Percentiles rank a stretch among this genome's conserved stretches.
These are phyloP conservation scores for Perkinsus olseni DNA, from an alignment of 169 alveolate species.

Conservation along the genomic window DNA sequence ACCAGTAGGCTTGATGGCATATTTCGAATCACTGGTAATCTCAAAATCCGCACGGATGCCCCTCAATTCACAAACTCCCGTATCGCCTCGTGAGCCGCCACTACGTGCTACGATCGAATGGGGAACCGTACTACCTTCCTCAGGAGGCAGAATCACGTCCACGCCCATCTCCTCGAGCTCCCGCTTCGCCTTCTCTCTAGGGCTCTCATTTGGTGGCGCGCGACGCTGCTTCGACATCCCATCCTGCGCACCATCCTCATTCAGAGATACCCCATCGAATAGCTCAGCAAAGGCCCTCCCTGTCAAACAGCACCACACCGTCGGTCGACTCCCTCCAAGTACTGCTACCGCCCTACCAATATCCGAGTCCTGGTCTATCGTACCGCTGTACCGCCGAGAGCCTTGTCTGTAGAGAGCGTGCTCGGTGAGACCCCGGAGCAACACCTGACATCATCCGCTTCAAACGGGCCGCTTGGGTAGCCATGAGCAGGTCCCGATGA, in stretches of 20 bases:
- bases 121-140: background rate
- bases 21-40: too few relatives aligned
- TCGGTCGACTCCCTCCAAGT: background rate
- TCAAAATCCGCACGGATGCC: too few relatives aligned
- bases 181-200: background rate
- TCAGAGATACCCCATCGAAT: background rate
- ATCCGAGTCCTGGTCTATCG: background rate
- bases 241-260: background rate
- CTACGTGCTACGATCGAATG: background rate
- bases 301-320: background rate
- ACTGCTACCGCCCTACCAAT: background rate
- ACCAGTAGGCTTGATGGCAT: too few relatives aligned
- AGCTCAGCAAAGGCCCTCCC: constrained; percentile 1
- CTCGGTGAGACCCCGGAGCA: background rate
- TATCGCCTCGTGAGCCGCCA: too few relatives aligned
- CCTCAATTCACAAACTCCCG: too few relatives aligned
- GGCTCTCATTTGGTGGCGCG: background rate
- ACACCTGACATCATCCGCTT: background rate
- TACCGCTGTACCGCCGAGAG: background rate
- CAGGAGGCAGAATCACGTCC: background rate
- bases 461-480: too few relatives aligned
- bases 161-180: constrained; percentile 8
- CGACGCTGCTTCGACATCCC: background rate
- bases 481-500: too few relatives aligned
- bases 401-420: background rate